phyloP scores from a whole-genome alignment of 2,329 filamentous ascomycete genomes.

The Tolypocladium ovalisporum region DNA sequence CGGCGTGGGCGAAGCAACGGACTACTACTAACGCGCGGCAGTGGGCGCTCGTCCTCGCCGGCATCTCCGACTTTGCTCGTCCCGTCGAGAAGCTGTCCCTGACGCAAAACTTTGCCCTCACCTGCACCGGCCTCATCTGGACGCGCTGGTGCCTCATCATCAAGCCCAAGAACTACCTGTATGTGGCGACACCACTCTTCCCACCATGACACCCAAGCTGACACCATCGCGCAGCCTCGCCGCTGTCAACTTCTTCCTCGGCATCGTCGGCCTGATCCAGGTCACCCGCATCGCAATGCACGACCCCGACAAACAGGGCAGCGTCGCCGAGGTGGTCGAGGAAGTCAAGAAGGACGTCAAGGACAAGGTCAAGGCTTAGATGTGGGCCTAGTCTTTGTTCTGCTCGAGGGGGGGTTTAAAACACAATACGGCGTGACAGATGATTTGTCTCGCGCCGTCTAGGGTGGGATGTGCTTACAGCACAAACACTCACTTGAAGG shows the following conservation, averaged over 20 bases:
- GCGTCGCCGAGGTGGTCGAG: constrained; percentile 20
- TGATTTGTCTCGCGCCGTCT: background rate
- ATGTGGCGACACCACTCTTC: constrained; percentile 20
- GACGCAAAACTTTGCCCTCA: constrained; percentile 84
- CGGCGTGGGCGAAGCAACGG: background rate
- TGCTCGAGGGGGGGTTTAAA: too few relatives aligned
- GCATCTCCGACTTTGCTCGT: constrained; percentile 81
- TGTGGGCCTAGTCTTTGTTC: background rate
- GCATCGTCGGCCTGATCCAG: constrained; percentile 75
- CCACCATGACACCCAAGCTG: background rate
- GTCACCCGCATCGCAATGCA: constrained; percentile 63
- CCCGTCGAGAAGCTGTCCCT: constrained; percentile 88
- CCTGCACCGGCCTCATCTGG: constrained; percentile 90
- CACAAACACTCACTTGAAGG: background rate
- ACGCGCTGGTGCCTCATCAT: constrained; percentile 98
- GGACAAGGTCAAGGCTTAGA: constrained; percentile 16
- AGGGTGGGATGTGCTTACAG: background rate
- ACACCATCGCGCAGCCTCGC: constrained; percentile 52
- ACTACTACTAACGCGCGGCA: constrained; percentile 22
- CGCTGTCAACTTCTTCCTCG: constrained; percentile 97
- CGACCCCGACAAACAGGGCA: constrained; percentile 48
- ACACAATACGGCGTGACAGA: background rate
- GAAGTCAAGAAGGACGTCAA: constrained; percentile 30
- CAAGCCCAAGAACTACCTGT: constrained; percentile 85
- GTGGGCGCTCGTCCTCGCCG: constrained; percentile 90